Conservation (phyloP, 495 filamentous ascomycete genomes). For the Penicillium arizonense region DNA sequence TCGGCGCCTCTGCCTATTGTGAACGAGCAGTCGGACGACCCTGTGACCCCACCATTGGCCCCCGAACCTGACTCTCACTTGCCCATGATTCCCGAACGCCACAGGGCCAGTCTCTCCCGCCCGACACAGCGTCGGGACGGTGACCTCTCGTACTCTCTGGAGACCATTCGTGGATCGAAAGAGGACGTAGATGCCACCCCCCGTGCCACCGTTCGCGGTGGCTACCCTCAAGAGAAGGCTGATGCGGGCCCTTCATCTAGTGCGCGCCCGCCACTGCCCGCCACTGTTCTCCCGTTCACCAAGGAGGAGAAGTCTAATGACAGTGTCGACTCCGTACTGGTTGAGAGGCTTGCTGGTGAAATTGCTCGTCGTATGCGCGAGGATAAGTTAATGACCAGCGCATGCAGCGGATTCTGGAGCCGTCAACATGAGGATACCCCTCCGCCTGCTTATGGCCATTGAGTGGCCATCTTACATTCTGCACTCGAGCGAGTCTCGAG, state of each 20-base stretch:
- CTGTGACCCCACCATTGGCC: constrained; percentile 44
- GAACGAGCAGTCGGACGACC: constrained; percentile 43
- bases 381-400: constrained; percentile 49
- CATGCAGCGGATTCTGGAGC: constrained; percentile 41
- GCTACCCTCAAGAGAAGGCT: constrained; percentile 24
- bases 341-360: constrained; percentile 88
- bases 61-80: constrained; percentile 34
- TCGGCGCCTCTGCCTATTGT: constrained; percentile 42
- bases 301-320: constrained; percentile 40
- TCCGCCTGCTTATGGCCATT: constrained; percentile 48
- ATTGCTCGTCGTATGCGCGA: constrained; percentile 84
- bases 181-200: constrained; percentile 41
- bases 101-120: constrained; percentile 33
- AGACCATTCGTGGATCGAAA: constrained; percentile 21
- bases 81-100: constrained; percentile 40
- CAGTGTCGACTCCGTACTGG: constrained; percentile 80
- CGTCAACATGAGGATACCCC: constrained; percentile 40
- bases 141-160: constrained; percentile 30
- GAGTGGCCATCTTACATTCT: constrained; percentile 17
- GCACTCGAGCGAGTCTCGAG: constrained; percentile 26
- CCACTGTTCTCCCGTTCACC: constrained; percentile 36
- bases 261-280: constrained; percentile 28
- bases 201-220: constrained; percentile 25
- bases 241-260: constrained; percentile 30
- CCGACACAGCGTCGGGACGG: constrained; percentile 19